These are phyloP conservation scores for Claviceps lovelessii DNA, from an alignment of 2,329 filamentous ascomycete genomes.

Conservation along the genomic window DNA sequence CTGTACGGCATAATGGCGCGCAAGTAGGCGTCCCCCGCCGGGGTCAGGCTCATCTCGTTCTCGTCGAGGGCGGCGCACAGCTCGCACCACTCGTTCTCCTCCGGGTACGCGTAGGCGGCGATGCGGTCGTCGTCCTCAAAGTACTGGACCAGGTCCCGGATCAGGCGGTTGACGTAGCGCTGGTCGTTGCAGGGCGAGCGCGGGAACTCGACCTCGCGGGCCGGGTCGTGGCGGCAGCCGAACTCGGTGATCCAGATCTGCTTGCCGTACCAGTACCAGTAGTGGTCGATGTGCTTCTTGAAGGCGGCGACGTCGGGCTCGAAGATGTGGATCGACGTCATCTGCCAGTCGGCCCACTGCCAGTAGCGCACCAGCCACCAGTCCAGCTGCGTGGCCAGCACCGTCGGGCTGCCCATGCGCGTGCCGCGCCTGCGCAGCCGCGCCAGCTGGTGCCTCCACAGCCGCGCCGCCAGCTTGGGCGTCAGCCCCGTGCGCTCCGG, in stretches of 20 bases:
- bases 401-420: neutral
- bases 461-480: neutral
- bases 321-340: neutral
- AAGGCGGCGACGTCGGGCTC: neutral
- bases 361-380: neutral
- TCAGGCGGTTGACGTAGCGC: neutral
- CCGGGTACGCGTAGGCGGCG: neutral
- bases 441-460: neutral
- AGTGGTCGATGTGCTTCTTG: neutral
- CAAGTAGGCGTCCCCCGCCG: neutral
- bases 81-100: neutral
- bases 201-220: neutral
- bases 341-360: neutral
- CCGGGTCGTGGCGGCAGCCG: neutral
- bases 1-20: neutral
- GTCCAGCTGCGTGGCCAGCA: neutral
- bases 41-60: neutral
- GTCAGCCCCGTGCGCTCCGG: neutral
- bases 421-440: neutral
- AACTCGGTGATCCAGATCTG: neutral
- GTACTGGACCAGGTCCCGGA: neutral
- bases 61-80: neutral
- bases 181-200: neutral
- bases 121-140: neutral
- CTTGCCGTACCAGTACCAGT: neutral